Base-by-base conservation (phyloP, 1,139 yeast genomes). In the Diutina neorugosa region DNA sequence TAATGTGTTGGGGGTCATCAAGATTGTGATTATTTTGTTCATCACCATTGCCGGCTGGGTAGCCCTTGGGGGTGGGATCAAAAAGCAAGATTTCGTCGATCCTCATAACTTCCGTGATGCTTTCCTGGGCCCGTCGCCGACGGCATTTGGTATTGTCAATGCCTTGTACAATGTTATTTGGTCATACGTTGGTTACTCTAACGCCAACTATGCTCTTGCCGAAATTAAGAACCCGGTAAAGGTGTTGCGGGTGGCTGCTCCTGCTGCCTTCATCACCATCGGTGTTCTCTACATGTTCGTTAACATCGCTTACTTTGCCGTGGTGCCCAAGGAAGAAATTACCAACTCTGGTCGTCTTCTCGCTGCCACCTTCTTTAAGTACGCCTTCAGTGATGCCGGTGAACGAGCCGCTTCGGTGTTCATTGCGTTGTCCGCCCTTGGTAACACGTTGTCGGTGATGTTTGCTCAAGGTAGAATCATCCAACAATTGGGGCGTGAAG, bases 21-120 rank as follows among this genome's bases (percentile, higher is more conserved):
- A 87, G 68, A 70, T 87, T 47, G 81, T 71, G 21, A 81, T 86
- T 62, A 81, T 87, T 52, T 61, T 82, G 23, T 76, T 86, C 62
- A 86, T 87, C 58, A 73, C 85, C 34, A 76, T 86, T 50, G 81
- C 88, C 51, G 95, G 95, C 16, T 84, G 90, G 86, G 89, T 84
- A 31, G 94, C 91, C 2, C 73, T 86, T 53, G 88, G 84, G 54
- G 88, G 87, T 42, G 86, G 88, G 23, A 70, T 80, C 57, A 76
- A 79, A 56, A 69, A 71, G 53, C 74, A 77, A 48, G 67, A 67
- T 58, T 77, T 75, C 57, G 67, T 64, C 58, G 71, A 71, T 57
- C 84, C 83, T 43, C 80, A 80, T 58, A 84, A 84, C 62, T 84
- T 85, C 66, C 60, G 62, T 44, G 65, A 85, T 62, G 80, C 89